A percentile compares a stretch with the other conserved stretches of the same genome.
Conservation (phyloP, 2,329 filamentous ascomycete species). For the Tolypocladium paradoxum region DNA sequence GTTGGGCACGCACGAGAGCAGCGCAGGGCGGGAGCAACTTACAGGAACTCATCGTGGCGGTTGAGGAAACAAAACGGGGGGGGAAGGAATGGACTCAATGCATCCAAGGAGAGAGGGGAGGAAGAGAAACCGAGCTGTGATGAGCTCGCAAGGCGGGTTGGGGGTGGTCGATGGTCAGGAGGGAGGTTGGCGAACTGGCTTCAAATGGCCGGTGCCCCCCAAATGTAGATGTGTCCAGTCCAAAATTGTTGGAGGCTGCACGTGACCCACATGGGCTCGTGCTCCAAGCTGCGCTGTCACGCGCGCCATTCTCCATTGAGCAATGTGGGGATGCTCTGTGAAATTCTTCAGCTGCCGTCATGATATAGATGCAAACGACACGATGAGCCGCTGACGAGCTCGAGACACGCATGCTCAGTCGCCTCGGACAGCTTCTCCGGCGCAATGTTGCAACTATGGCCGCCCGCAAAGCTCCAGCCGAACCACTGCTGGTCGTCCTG, state of each 20-base stretch:
- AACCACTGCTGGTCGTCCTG: slow-evolving; percentile 69
- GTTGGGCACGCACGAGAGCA: slow-evolving; percentile 1
- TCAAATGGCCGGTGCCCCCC: slow-evolving; percentile 20
- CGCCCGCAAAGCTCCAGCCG: slow-evolving; percentile 23
- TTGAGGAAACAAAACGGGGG: slow-evolving; percentile 13
- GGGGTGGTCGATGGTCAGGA: slow-evolving; percentile 23
- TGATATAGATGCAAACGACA: neutral
- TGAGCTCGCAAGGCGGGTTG: slow-evolving; percentile 23
- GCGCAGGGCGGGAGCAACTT: slow-evolving; percentile 23
- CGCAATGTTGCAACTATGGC: slow-evolving; percentile 31
- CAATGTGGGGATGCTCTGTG: slow-evolving; percentile 4
- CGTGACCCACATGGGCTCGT: slow-evolving; percentile 14
- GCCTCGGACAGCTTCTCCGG: slow-evolving; percentile 12
- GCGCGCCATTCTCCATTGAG: neutral
- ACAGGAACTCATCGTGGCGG: slow-evolving; percentile 45
- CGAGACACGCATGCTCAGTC: slow-evolving; percentile 14
- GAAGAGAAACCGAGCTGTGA: slow-evolving; percentile 24
- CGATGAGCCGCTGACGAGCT: neutral
- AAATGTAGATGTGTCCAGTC: slow-evolving; percentile 33
- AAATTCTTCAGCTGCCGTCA: neutral
- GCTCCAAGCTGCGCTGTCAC: neutral
- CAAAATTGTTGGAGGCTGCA: slow-evolving; percentile 23
- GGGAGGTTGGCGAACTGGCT: slow-evolving; percentile 32
- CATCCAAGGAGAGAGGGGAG: slow-evolving; percentile 26
- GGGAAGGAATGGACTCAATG: slow-evolving; percentile 27